These are phyloP conservation scores for Castanospermum australe DNA, from an alignment of 306 rosid genomes.

Conservation along the genomic window DNA sequence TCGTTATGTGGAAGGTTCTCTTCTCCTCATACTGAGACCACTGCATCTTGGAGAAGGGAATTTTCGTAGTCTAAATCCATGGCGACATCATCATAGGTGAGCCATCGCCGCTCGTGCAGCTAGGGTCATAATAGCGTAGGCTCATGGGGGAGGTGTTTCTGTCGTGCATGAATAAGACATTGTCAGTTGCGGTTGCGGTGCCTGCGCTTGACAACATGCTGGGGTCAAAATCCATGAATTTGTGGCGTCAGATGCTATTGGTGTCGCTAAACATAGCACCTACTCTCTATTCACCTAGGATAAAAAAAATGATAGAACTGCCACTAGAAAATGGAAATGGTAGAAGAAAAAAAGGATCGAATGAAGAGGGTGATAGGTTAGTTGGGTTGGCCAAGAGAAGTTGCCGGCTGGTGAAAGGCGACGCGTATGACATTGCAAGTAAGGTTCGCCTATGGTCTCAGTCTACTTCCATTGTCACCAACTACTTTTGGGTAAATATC, in stretches of 20 bases:
- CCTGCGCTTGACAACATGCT: too few relatives aligned
- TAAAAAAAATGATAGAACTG: too few relatives aligned
- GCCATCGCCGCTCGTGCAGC: conserved; percentile 46
- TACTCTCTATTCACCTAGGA: too few relatives aligned
- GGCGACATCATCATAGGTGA: conserved; percentile 55
- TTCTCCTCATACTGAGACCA: background rate
- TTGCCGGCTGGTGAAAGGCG: too few relatives aligned
- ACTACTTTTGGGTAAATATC: too few relatives aligned
- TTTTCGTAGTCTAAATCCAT: conserved; percentile 34
- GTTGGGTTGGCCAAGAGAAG: too few relatives aligned
- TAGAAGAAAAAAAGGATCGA: too few relatives aligned
- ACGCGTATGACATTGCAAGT: too few relatives aligned
- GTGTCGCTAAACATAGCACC: conserved; percentile 4
- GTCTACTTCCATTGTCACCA: too few relatives aligned
- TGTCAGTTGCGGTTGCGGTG: conserved; percentile 15
- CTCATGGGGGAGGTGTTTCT: conserved; percentile 33
- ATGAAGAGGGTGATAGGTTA: too few relatives aligned
- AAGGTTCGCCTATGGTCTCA: too few relatives aligned
- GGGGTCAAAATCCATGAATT: conserved; percentile 35
- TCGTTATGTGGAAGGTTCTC: background rate
- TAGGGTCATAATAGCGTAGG: conserved; percentile 11
- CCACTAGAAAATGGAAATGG: too few relatives aligned
- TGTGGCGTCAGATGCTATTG: background rate
- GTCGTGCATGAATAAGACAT: conserved; percentile 35
- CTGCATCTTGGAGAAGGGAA: conserved; percentile 2